Evolutionary conservation across 78 protist genomes (phyloP).

Genomic region (Planoprotostelium fungivorum): DNA sequence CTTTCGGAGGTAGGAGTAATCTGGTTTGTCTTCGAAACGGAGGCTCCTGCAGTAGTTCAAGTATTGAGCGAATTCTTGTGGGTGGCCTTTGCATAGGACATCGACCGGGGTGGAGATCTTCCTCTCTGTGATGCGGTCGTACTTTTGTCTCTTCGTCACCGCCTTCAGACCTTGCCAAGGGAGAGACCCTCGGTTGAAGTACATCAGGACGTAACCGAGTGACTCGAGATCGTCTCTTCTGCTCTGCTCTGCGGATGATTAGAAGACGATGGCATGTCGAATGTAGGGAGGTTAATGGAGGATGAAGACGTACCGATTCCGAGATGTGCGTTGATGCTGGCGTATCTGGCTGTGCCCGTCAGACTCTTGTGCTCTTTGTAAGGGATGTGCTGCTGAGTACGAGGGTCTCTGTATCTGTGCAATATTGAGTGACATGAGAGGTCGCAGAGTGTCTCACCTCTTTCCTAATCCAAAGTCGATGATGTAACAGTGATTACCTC

Average conservation of each 20-base stretch:
- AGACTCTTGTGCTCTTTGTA: constrained; percentile 93
- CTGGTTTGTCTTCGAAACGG: constrained; percentile 81
- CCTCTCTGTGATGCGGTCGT: constrained; percentile 88
- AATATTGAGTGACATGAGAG: constrained; percentile 15
- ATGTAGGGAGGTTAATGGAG: not conserved
- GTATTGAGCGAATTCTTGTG: constrained; percentile 52
- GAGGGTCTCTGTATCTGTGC: constrained; percentile 83
- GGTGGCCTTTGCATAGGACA: constrained; percentile 83
- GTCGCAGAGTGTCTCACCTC: constrained; percentile 3
- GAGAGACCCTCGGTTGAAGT: constrained; percentile 87
- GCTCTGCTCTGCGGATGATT: constrained; percentile 70
- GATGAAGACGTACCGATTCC: constrained; percentile 75
- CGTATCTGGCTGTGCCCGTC: constrained; percentile 97
- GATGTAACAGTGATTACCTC: constrained; percentile 65
- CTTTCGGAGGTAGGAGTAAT: constrained; percentile 86
- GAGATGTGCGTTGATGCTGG: constrained; percentile 88
- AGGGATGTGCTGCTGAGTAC: constrained; percentile 92
- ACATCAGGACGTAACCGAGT: constrained; percentile 90
- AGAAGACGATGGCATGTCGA: no score
- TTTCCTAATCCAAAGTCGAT: constrained; percentile 98
- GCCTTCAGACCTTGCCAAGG: constrained; percentile 99
- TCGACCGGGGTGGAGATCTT: constrained; percentile 85
- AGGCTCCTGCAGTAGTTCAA: constrained; percentile 56
- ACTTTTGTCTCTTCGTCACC: constrained; percentile 89
- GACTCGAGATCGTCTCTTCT: constrained; percentile 96